Conservation (phyloP, 768 basidiomycete genomes). For the Lactarius akahatsu region DNA sequence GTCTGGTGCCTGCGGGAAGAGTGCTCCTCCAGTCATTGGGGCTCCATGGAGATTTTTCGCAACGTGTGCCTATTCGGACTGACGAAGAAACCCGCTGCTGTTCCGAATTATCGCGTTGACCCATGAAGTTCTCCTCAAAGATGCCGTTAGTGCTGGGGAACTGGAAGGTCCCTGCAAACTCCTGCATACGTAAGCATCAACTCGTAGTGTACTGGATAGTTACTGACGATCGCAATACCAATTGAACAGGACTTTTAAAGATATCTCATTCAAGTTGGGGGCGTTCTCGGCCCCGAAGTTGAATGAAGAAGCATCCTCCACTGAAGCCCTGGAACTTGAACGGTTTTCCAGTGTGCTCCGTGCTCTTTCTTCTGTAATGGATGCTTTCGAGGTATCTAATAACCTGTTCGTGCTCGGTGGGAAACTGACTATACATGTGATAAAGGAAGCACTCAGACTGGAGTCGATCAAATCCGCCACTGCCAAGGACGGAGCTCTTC, state of each 20-base stretch:
- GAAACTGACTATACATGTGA: background rate
- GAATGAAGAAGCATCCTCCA: background rate
- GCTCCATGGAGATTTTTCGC: background rate
- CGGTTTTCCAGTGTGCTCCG: too few relatives aligned
- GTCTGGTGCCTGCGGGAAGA: background rate
- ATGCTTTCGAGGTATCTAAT: background rate
- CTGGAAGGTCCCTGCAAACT: background rate
- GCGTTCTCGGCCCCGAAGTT: background rate
- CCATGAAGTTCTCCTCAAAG: background rate
- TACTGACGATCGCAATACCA: too few relatives aligned
- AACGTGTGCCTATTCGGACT: background rate
- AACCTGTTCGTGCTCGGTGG: background rate
- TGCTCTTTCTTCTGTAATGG: background rate
- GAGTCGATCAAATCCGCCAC: background rate
- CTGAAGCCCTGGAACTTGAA: too few relatives aligned
- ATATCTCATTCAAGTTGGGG: background rate
- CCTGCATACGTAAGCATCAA: background rate
- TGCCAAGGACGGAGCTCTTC: background rate
- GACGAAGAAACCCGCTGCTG: background rate
- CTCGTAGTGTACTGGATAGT: too few relatives aligned
- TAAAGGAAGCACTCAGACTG: background rate
- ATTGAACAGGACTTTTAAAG: background rate
- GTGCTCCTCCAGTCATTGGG: background rate
- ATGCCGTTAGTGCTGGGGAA: background rate
- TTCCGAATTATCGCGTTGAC: background rate